Evolutionary conservation across 805 yeast genomes (phyloP), one percentile per base, ranked within the genome.

Genomic region (Hanseniaspora thailandica): DNA sequence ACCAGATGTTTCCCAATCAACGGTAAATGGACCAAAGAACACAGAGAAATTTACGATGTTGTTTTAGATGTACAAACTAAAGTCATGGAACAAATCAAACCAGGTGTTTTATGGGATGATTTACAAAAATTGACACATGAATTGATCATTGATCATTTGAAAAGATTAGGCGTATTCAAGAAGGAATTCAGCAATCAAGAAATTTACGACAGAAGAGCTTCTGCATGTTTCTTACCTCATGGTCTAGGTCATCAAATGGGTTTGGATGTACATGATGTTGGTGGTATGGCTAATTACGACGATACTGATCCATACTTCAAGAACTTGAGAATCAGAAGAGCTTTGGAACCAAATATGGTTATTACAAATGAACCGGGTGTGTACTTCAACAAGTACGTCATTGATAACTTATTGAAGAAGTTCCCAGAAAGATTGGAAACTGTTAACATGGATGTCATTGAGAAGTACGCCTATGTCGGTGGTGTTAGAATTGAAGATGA

Each of bases 401-500:
- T 93, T 45, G 79, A 82, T 48, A 80, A 82, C 31, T 76, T 77
- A 9, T 67, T 84, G 59, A 70, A 76, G 45, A 63, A 68, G 45
- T 61, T 58, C 52, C 71, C 74, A 3, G 67, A 68, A 45, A 77
- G 77, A 60, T 57, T 68, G 34, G 78, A 77, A 60, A 84, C 70
- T 66, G 81, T 90, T 55, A 74, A 87, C 61, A 65, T 67, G 57
- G 80, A 77, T 0, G 80, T 84, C 6, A 71, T 90, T 57, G 80
- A 85, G 54, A 81, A 78, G 61, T 90, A 88, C 67, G 78, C 84
- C 82, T 77, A 82, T 59, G 78, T 93, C 54, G 98, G 98, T n/a
- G 98, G 98, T 44, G 96, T 90, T 5, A 79, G 98, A 67, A 87
- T 90, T 55, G 98, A 90, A 68, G 98, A 90, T 64, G 97, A 90